phyloP scores from a whole-genome alignment of 495 filamentous ascomycete species.

The Recurvomyces mirabilis region DNA sequence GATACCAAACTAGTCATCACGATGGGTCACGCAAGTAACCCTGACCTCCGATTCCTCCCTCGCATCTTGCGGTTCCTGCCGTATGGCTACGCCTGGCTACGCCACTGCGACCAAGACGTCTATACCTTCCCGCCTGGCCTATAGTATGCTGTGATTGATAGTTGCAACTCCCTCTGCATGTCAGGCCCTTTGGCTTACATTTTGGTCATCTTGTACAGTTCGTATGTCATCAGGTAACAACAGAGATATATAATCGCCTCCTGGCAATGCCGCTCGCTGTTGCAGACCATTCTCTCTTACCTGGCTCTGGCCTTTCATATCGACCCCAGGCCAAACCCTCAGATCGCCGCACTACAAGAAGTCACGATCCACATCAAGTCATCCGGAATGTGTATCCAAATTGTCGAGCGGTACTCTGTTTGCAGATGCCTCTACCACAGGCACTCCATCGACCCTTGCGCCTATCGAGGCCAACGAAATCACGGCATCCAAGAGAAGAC shows the following conservation, averaged over 20 bases:
- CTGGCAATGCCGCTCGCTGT: background rate
- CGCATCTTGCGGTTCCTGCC: background rate
- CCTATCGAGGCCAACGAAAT: conserved; percentile 56
- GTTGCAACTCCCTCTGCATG: background rate
- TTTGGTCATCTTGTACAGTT: no score
- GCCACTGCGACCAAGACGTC: conserved; percentile 6
- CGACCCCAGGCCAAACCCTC: background rate
- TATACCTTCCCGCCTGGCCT: conserved; percentile 1
- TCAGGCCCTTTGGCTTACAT: no score
- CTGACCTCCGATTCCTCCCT: no score
- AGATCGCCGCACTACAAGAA: no score
- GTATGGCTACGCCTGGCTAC: conserved; percentile 1
- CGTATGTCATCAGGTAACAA: no score
- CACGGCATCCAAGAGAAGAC: conserved; percentile 62
- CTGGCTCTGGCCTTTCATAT: background rate
- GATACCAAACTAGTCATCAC: no score
- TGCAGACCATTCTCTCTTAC: background rate
- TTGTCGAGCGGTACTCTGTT: conserved; percentile 65
- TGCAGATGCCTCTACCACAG: conserved; percentile 74
- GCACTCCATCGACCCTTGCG: conserved; percentile 65
- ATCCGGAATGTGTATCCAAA: conserved; percentile 66
- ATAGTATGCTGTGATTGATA: conserved; percentile 1
- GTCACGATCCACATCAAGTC: no score
- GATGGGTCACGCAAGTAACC: no score
- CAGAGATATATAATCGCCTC: background rate